Evolutionary conservation across 2,329 filamentous ascomycete species (phyloP), one percentile per base, ranked within the genome.

Genomic region (Sporothrix dimorphospora): DNA sequence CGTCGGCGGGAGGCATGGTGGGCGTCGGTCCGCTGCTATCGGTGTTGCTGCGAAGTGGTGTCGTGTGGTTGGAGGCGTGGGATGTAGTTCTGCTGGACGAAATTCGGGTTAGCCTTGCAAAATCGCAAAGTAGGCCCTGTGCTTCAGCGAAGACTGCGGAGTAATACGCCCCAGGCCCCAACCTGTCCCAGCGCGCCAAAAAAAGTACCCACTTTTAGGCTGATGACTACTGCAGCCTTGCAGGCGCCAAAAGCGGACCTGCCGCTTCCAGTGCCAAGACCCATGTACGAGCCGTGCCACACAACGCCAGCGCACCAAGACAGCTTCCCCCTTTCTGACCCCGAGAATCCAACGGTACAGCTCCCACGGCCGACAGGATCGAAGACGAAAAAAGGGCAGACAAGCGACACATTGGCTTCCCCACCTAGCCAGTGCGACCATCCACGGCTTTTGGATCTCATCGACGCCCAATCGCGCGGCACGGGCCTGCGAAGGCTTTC

Each of bases 1-100:
- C 53, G 65, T 85, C 83, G 65, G 80, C 77, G 19, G 63, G 42
- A 14, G 82, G 76, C 85, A 87, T 88, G 69, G 74, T 81, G 65
- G 14, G 30, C 21, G 59, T 42, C 40, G 59, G n/a, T 65, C 4
- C 38, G 38, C 8, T 12, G 19, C 6, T 34, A 24, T 45, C 12
- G 27, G 69, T 38, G 27, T 3, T 30, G 21, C 6, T 49, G 30
- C n/a, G n/a, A n/a, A n/a, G n/a, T 27, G 12, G 21, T 51, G 59
- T 45, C 5, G 47, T 30, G 40, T 4, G 38, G 38, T 42, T 42
- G 16, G n/a, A n/a, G n/a, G n/a, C n/a, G n/a, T n/a, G n/a, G n/a
- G n/a, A n/a, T n/a, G n/a, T n/a, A n/a, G n/a, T n/a, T n/a, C n/a
- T n/a, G n/a, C n/a, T n/a, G n/a, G n/a, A n/a, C n/a, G 49, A 53